phyloP scores from a whole-genome alignment of 305 asterid genomes.

The Rubia tinctorum region DNA sequence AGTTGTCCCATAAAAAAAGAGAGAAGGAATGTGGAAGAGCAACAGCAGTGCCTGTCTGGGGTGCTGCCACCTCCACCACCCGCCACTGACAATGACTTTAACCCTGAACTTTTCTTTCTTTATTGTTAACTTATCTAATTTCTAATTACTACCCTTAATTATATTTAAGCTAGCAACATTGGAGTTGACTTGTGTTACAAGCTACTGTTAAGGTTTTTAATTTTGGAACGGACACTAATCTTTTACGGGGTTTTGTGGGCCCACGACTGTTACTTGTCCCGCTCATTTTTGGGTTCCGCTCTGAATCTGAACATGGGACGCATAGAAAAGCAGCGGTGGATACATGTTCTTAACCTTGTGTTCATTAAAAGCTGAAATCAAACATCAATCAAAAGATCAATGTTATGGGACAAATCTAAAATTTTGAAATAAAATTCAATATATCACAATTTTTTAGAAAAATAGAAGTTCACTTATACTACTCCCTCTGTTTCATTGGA shows the following conservation, averaged over 20 bases:
- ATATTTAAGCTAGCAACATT: too few species aligned
- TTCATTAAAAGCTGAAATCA: too few species aligned
- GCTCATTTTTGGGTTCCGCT: background rate
- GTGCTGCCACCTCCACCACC: slow-evolving; percentile 45
- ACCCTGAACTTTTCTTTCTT: background rate
- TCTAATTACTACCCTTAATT: background rate
- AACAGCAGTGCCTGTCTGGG: slow-evolving; percentile 33
- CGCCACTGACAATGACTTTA: slow-evolving; percentile 63
- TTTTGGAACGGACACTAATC: background rate
- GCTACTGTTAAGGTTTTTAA: background rate
- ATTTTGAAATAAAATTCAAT: too few species aligned
- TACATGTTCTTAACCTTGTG: background rate
- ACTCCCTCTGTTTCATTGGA: too few species aligned
- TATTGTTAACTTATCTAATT: background rate
- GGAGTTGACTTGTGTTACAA: background rate
- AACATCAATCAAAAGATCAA: too few species aligned
- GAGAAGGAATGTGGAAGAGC: too few species aligned
- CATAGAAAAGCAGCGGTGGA: background rate
- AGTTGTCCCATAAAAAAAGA: background rate
- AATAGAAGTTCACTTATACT: too few species aligned
- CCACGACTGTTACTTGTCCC: background rate
- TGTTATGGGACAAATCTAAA: too few species aligned
- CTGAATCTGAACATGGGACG: background rate
- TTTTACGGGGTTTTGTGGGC: background rate
- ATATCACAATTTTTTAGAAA: too few species aligned